Conservation (phyloP, 768 basidiomycete species). For the Sutorius australiensis region DNA sequence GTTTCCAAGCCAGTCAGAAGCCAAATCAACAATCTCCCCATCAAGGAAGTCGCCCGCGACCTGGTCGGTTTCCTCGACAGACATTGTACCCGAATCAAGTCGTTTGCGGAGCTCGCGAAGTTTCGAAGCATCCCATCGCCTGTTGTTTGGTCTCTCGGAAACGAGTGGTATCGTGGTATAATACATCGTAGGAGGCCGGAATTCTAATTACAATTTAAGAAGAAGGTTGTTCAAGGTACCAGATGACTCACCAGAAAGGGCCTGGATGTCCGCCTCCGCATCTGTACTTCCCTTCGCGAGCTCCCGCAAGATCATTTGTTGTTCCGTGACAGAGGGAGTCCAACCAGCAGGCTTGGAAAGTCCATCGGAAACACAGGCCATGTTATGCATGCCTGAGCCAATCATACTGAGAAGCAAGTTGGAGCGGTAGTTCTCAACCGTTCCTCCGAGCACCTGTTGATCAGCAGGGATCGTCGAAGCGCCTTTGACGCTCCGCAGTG, state of each 20-base stretch:
- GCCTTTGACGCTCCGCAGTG: conserved; percentile 84
- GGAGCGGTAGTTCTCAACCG: conserved; percentile 91
- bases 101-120: conserved; percentile 92
- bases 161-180: conserved; percentile 93
- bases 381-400: conserved; percentile 64
- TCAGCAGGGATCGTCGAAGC: conserved; percentile 88
- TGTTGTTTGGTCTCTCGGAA: conserved; percentile 77
- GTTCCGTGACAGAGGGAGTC: conserved; percentile 78
- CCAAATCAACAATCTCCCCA: conserved; percentile 90
- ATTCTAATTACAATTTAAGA: conserved; percentile 48
- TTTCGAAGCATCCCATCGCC: conserved; percentile 91
- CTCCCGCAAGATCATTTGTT: conserved; percentile 96
- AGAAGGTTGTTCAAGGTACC: background rate
- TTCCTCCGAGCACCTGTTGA: conserved; percentile 88
- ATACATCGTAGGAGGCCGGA: conserved; percentile 91
- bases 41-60: conserved; percentile 89
- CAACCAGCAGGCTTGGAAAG: conserved; percentile 61
- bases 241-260: conserved; percentile 69
- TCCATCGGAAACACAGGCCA: conserved; percentile 53
- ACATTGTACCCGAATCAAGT: conserved; percentile 85
- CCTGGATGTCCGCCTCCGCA: conserved; percentile 79
- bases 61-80: conserved; percentile 82
- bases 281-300: conserved; percentile 73
- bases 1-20: conserved; percentile 98
- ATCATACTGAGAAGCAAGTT: conserved; percentile 90